Evolutionary conservation across 2,329 filamentous ascomycete genomes (phyloP), one percentile per base, ranked within the genome.

Genomic region (Massarina eburnea): DNA sequence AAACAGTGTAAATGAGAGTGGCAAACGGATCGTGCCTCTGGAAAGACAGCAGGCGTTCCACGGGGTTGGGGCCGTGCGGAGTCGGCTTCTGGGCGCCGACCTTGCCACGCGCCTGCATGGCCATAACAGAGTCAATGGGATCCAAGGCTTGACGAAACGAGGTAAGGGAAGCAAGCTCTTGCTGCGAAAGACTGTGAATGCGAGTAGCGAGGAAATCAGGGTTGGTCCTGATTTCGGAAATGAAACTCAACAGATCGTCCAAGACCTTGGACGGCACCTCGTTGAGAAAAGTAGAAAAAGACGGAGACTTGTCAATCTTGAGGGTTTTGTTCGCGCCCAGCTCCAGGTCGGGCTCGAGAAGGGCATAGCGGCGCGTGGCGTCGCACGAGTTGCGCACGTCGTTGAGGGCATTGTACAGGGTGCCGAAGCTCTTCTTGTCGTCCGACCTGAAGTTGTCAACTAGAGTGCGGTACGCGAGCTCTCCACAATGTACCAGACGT

Each of bases 11-110:
- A 51, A 96, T 82, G 54, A 96, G 80, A 46, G 88, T 85, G 51
- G 89, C 91, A 39, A 96, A 76, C 8, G 91, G 86, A 67, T 95
- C 89, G 64, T 91, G 88, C 60, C 91, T 81, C 71, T 96, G 90
- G 67, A 96, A 95, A 41, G 89, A 91, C 59, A 95, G 77, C 51
- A 94, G 82, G 62, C 89, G 85, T 68, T 95, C 89, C 60, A 95
- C 86, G 49, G 89, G 84, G 54, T 78, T 84, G 51, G 80, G 76
- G 39, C 74, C 71, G 59, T 76, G 77, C 53, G 75, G 74, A 64
- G 66, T 74, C 75, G 57, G 76, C 71, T 66, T 75, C 62, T 66
- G 73, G 67, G 70, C 67, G 71, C 60, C 74, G 44, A 77, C 73
- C 58, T 77, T 78, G 52, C 71, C 75, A 48, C 73, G 73, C 45